phyloP scores from a whole-genome alignment of 2,329 filamentous ascomycete genomes.

The Blastomyces gilchristii region DNA sequence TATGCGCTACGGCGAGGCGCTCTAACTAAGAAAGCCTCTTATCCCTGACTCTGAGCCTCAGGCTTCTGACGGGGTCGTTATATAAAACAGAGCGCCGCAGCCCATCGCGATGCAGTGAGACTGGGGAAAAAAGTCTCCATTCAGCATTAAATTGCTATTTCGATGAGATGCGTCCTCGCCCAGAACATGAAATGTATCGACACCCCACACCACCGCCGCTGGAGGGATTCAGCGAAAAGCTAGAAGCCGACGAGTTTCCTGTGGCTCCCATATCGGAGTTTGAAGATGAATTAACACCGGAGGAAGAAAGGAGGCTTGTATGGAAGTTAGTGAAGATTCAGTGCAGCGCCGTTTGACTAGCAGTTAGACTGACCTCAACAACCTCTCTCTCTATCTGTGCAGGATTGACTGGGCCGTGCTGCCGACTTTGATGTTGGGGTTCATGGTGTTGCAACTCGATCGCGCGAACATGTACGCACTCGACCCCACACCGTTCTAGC shows the following conservation, averaged over 20 bases:
- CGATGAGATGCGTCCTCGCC: neutral
- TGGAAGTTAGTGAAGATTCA: constrained; percentile 11
- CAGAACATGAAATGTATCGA: neutral
- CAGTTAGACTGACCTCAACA: neutral
- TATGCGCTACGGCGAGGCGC: neutral
- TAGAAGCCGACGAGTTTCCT: neutral
- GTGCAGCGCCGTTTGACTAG: neutral
- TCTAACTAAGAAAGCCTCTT: neutral
- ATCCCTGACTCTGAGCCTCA: neutral
- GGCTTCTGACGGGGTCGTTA: neutral
- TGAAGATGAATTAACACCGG: constrained; percentile 13
- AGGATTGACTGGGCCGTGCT: constrained; percentile 20
- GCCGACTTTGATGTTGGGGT: constrained; percentile 20
- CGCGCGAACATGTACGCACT: constrained; percentile 18
- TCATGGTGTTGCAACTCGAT: constrained; percentile 27
- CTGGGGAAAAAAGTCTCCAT: neutral
- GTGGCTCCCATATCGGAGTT: neutral
- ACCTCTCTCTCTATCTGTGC: neutral
- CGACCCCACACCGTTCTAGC: neutral
- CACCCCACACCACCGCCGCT: neutral
- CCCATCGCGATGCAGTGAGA: neutral
- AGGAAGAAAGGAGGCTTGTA: constrained; percentile 20
- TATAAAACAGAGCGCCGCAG: neutral
- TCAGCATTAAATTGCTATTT: neutral
- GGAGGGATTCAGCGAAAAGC: neutral